A percentile compares a stretch with the other conserved stretches of the same genome.
phyloP scores from a whole-genome alignment of 352 stramenopile species.

The Phytophthora sp. region DNA sequence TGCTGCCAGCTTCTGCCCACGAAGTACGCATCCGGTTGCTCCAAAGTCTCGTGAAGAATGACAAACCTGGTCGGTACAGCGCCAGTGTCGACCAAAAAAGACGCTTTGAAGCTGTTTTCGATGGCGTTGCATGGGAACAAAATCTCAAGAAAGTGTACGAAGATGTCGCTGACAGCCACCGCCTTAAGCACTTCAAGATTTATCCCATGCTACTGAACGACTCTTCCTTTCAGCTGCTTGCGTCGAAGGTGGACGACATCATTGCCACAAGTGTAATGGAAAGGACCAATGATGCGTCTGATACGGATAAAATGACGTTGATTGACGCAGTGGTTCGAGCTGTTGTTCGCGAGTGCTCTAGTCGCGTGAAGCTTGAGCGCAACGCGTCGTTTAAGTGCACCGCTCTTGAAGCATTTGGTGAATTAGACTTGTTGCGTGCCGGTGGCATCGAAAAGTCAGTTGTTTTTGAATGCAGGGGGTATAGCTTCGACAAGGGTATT shows the following conservation, averaged over 20 bases:
- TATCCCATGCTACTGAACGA: slow-evolving; percentile 19
- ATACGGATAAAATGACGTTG: slow-evolving; percentile 9
- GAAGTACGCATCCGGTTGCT: slow-evolving; percentile 14
- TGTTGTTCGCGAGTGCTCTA: slow-evolving; percentile 18
- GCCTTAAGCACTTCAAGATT: slow-evolving; percentile 12
- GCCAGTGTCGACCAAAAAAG: slow-evolving; percentile 11
- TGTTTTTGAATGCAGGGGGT: slow-evolving; percentile 14
- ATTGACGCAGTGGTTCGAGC: slow-evolving; percentile 17
- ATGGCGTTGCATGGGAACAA: slow-evolving; percentile 13
- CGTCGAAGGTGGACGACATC: slow-evolving; percentile 12
- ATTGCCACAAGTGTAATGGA: slow-evolving; percentile 19
- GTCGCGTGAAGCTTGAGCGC: slow-evolving; percentile 9
- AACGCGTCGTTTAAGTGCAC: slow-evolving; percentile 17
- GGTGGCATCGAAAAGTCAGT: slow-evolving; percentile 8
- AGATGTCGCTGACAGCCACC: neutral
- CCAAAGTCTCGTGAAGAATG: slow-evolving; percentile 16
- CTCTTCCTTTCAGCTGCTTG: slow-evolving; percentile 2
- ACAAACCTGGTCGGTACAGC: neutral
- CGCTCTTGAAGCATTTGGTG: slow-evolving; percentile 2
- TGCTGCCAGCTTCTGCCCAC: slow-evolving; percentile 7
- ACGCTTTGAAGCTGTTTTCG: slow-evolving; percentile 20
- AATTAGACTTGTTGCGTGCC: slow-evolving; percentile 5
- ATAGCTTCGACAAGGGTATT: slow-evolving; percentile 12
- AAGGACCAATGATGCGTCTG: neutral
- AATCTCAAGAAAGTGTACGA: slow-evolving; percentile 13